Base-by-base conservation (phyloP, 805 yeast species). In the Scheffersomyces lignosus region DNA sequence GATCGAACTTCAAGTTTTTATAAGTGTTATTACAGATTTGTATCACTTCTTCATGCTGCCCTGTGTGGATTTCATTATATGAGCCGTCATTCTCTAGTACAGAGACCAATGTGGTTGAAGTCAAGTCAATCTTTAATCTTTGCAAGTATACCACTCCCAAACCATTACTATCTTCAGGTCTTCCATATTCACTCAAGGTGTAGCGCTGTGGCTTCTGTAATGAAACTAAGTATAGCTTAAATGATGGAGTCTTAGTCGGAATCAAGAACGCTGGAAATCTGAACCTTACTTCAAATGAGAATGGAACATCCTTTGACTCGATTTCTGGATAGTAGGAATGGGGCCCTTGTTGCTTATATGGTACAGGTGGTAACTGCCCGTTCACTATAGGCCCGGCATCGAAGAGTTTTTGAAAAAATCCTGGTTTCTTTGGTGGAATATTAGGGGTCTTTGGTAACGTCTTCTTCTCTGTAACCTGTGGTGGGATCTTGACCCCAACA, bases 231-330 rank as follows among this genome's bases (percentile, higher is more conserved):
- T 33, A 65, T 4, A 69, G 43, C 38, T 50, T 58, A 47, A 68
- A 58, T 26, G 70, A 40, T 40, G 73, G 63, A 3, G 60, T 53
- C 31, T 60, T 58, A 4, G 65, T 56, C 0, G 82, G 82, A 3
- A 71, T 60, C 36, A 78, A 54, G 27, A 61, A 63, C 1, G 76
- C 69, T 0, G 80, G 78, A 37, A 70, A 58, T 18, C 71, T 60
- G 45, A 74, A 67, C 32, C 83, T 55, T 13, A 69, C 62, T 49
- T 78, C 84, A 36, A 78, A 62, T 2, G 64, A 51, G 34, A 72
- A 58, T 3, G 66, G 63, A 13, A 74, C 64, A 29, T 69, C 65
- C 12, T 52, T 45, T 4, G 67, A 56, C 15, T 53, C 49, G 12
- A 68, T 60, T 29, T 55, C 52, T 3, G 51, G 52, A 16, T 38